These are phyloP conservation scores for Cyclostephanos tholiformis DNA, from an alignment of 108 stramenopile species.

Conservation along the genomic window DNA sequence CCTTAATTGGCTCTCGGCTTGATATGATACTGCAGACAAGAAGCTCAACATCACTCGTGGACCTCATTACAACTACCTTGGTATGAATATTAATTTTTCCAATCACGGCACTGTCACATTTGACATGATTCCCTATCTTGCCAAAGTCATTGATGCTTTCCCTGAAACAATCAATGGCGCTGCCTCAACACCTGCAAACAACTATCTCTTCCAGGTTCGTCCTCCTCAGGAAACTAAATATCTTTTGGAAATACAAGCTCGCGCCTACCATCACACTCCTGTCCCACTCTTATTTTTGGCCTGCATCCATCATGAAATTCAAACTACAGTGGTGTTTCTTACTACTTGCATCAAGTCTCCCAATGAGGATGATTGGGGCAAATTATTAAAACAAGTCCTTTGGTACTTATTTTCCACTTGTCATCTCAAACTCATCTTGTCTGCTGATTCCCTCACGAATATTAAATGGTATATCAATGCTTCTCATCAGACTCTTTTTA, in stretches of 20 bases:
- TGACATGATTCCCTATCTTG: constrained; percentile 35
- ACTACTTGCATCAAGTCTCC: constrained; percentile 18
- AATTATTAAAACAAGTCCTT: background rate
- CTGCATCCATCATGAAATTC: constrained; percentile 12
- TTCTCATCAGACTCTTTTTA: constrained; percentile 20
- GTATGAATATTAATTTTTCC: constrained; percentile 48
- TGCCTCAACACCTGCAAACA: constrained; percentile 33
- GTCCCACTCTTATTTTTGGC: constrained; percentile 10
- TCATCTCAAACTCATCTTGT: background rate
- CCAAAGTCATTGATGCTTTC: constrained; percentile 25
- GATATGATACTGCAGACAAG: constrained; percentile 8
- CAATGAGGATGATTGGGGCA: constrained; percentile 31
- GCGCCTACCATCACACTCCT: background rate
- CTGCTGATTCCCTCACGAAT: background rate
- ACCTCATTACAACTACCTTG: constrained; percentile 40
- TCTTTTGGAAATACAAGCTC: background rate
- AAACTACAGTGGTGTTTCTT: constrained; percentile 16
- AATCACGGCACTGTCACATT: constrained; percentile 23
- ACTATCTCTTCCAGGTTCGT: constrained; percentile 29
- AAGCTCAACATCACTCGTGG: constrained; percentile 16
- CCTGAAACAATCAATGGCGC: constrained; percentile 12
- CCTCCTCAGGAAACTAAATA: background rate
- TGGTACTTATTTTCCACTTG: background rate
- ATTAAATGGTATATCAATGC: constrained; percentile 32
- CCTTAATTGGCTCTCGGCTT: constrained; percentile 3